Evolutionary conservation across 768 basidiomycete species (phyloP), one percentile per base, ranked within the genome.

Genomic region (Chalciporus chontae): DNA sequence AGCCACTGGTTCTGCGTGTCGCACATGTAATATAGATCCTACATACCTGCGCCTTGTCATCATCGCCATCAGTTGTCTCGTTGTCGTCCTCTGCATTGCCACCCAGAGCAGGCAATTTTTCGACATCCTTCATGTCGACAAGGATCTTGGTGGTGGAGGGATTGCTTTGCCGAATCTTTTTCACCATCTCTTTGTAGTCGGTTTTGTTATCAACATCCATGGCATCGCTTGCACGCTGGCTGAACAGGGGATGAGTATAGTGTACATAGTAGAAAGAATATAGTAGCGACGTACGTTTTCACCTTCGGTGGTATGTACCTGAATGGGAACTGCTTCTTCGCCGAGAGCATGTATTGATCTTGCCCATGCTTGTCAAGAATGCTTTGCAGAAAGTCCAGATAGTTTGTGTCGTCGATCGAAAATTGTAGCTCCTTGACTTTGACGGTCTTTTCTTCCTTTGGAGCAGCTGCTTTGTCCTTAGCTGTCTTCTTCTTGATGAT

Each of bases 261-360:
- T 6, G 3, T 26, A 26, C 7, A 26, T 26, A 26, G 26, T 26
- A 26, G 26, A 26, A 26, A 26, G 26, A 26, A 26, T 26, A 6
- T 26, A 43, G n/a, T 13, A 29, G 5, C 9, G 3, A 40, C n/a
- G 7, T 19, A 57, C 45, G n/a, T 18, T 58, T 52, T 56, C 4
- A 7, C 39, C 32, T 42, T 48, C 6, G 24, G 45, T 7, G 29
- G 39, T 7, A 53, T 27, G 37, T 45, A 59, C 40, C 52, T 56
- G 52, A 54, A 56, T 39, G 48, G 13, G 24, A 50, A 59, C 0
- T 10, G 5, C 19, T 32, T 47, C 0, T 13, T 39, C 71, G 71
- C 77, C 0, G 23, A 39, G 0, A 72, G 5, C 0, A 19, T 48
- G 40, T 45, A 55, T 3, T 52, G 43, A 1, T 50, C 41, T 2